Evolutionary conservation across 352 stramenopile genomes (phyloP).

Genomic region (Globisporangium lucens): DNA sequence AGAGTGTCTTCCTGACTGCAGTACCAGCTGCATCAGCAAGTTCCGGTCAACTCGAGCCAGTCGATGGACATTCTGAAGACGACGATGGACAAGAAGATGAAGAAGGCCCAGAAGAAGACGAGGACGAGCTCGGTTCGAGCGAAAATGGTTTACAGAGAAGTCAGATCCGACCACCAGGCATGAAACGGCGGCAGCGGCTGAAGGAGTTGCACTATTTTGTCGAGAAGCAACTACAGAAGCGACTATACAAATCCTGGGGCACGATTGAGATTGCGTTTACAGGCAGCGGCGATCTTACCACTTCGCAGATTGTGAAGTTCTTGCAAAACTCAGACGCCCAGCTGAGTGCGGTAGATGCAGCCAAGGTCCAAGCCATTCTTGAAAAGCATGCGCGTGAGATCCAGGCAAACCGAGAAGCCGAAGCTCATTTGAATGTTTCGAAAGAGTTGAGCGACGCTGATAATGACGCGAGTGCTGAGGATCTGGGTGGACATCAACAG

Average conservation of each 20-base stretch:
- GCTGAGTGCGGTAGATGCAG: constrained; percentile 47
- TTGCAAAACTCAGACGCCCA: constrained; percentile 66
- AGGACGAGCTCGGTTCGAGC: constrained; percentile 6
- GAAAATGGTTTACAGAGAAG: background rate
- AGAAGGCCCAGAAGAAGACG: constrained; percentile 22
- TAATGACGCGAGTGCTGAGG: background rate
- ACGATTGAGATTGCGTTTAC: constrained; percentile 70
- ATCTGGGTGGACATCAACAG: background rate
- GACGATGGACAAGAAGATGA: constrained; percentile 3
- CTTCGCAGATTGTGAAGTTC: constrained; percentile 69
- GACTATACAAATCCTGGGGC: constrained; percentile 65
- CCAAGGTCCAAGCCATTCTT: constrained; percentile 59
- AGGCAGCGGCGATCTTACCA: constrained; percentile 59
- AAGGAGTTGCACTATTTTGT: constrained; percentile 67
- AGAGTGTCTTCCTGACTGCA: constrained; percentile 22
- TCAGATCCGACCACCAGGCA: constrained; percentile 24
- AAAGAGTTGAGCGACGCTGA: background rate
- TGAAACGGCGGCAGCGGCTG: constrained; percentile 50
- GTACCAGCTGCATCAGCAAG: constrained; percentile 13
- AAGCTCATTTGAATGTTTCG: background rate
- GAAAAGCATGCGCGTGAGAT: constrained; percentile 30
- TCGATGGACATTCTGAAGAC: background rate
- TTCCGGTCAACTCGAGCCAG: background rate
- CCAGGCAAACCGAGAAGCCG: background rate
- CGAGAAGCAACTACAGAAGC: constrained; percentile 60